These are phyloP conservation scores for Peronospora farinosa DNA, from an alignment of 352 stramenopile genomes.

Conservation along the genomic window DNA sequence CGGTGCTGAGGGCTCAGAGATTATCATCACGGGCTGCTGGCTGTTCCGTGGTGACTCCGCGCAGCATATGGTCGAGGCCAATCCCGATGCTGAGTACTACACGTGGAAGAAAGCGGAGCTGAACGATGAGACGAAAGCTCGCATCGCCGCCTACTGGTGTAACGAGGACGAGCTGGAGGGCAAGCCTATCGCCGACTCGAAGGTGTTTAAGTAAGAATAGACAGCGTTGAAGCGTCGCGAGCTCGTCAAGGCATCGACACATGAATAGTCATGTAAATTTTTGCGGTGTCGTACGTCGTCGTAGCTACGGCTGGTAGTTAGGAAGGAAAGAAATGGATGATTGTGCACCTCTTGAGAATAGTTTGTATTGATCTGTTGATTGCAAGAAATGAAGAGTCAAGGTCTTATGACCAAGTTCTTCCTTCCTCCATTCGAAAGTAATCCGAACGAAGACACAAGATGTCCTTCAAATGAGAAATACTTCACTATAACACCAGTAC, in stretches of 20 bases:
- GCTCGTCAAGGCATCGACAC: background rate
- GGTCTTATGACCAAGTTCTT: no score
- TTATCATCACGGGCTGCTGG: constrained; percentile 88
- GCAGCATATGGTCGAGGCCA: constrained; percentile 85
- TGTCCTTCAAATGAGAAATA: no score
- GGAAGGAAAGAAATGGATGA: background rate
- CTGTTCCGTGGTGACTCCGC: constrained; percentile 86
- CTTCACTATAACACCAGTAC: no score
- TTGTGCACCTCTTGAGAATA: no score
- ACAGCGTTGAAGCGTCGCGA: background rate
- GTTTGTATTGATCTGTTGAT: no score
- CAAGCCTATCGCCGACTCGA: constrained; percentile 85
- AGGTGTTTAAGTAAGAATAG: constrained; percentile 90
- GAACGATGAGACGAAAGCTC: constrained; percentile 66
- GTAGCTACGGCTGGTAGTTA: background rate
- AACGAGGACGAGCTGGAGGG: constrained; percentile 85
- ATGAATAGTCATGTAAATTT: background rate
- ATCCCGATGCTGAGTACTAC: constrained; percentile 92
- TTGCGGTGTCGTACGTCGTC: background rate
- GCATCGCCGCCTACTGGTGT: constrained; percentile 86
- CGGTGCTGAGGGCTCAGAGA: constrained; percentile 51
- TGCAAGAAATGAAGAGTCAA: no score
- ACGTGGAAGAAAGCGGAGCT: constrained; percentile 82
- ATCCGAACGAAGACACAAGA: no score
- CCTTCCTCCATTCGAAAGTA: no score